These are phyloP conservation scores for Sabuloglossum arenarium DNA, from an alignment of 495 filamentous ascomycete genomes.

Conservation along the genomic window DNA sequence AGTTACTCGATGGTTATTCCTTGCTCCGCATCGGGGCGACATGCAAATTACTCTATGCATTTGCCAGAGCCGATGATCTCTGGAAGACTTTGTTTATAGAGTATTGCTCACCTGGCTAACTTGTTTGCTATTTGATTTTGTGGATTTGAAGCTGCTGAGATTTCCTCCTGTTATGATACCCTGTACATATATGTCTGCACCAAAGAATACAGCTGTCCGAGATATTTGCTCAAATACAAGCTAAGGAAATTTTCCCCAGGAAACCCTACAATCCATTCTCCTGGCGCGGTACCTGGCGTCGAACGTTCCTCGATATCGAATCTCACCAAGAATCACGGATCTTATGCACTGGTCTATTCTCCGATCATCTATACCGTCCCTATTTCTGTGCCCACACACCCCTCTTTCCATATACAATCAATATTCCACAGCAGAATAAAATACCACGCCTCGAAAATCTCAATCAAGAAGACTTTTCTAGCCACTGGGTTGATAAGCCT, in stretches of 20 bases:
- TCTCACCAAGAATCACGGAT: constrained; percentile 26
- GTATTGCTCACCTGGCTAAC: constrained; percentile 34
- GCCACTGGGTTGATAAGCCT: constrained; percentile 55
- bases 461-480: constrained; percentile 48
- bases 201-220: not conserved
- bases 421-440: constrained; percentile 52
- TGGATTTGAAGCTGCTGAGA: not conserved
- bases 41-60: constrained; percentile 79
- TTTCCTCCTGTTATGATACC: not conserved
- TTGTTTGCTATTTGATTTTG: not conserved
- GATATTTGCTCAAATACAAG: not conserved
- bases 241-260: not conserved
- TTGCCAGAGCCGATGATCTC: constrained; percentile 64
- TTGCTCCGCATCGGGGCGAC: constrained; percentile 53
- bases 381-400: constrained; percentile 71
- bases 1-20: constrained; percentile 42
- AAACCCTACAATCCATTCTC: constrained; percentile 19
- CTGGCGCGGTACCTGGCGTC: constrained; percentile 79
- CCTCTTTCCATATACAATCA: constrained; percentile 38
- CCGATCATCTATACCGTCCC: constrained; percentile 76
- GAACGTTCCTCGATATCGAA: constrained; percentile 50
- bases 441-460: constrained; percentile 53
- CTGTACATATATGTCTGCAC: not conserved
- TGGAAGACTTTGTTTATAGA: constrained; percentile 75
- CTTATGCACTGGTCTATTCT: constrained; percentile 64